Evolutionary conservation across 2,329 filamentous ascomycete species (phyloP), one percentile per base, ranked within the genome.

Genomic region (Endoconidiophora laricicola): DNA sequence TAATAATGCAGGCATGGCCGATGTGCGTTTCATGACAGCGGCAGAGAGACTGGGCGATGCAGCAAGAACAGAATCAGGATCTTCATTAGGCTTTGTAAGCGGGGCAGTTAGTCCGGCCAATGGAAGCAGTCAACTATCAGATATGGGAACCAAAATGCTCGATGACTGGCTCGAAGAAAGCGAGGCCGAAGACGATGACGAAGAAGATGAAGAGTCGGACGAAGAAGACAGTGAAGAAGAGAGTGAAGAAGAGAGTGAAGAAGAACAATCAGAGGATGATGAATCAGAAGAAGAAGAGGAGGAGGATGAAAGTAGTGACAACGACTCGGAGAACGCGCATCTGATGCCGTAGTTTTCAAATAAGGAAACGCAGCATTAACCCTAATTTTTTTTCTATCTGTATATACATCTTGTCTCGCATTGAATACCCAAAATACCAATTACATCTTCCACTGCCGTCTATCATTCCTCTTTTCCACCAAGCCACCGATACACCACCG

Each of bases 101-200:
- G 65, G 12, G 5, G 22, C 12, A 24, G 41, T 20, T 24, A 44
- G 41, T 16, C 26, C 41, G 54, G 58, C 4, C 24, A 46, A 48
- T 24, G 49, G 29, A 33, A 33, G 29, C 9, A 33, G 29, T 33
- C 29, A 33, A 9, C 29, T 66, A 4, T 79, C 79, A 45, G 69
- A 65, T 9, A 62, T 70, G 1, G 72, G 73, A 47, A 77, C 78
- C 39, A 94, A 94, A 73, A 86, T 81, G 18, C 67, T 98, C 55
- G 87, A 96, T 66, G 86, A 94, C 62, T 96, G 91, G 88, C 69
- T 96, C 51, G 86, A 81, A 3, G 83, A 86, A 59, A 78, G 77
- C 41, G 76, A 78, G 14, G 71, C 69, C 24, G 73, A 71, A 1
- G 74, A 73, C 9, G 69, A 71, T 7, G 71, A 73, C 22, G 71